phyloP scores from a whole-genome alignment of 1,284 basidiomycete genomes.

The Violaceomyces palustris region DNA sequence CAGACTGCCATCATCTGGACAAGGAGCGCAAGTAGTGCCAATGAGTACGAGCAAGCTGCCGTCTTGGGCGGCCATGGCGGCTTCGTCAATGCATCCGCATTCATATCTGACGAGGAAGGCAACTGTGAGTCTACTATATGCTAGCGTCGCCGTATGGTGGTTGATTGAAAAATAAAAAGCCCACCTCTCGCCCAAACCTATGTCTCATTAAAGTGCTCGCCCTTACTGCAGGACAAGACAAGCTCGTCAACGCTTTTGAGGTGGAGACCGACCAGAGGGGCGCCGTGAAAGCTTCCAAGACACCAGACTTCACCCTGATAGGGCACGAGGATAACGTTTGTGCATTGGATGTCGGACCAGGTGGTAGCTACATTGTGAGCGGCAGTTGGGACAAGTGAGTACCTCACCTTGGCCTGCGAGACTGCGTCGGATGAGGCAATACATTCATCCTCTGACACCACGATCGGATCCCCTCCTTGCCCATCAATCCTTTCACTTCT shows the following conservation, averaged over 20 bases:
- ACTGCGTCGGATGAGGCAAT: background rate
- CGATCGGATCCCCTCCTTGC: too few relatives aligned
- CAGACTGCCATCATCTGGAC: conserved; percentile 29
- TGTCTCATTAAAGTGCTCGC: conserved; percentile 26
- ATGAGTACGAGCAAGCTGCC: conserved; percentile 15
- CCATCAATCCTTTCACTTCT: conserved; percentile 4
- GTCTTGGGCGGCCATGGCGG: conserved; percentile 38
- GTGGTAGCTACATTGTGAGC: conserved; percentile 63
- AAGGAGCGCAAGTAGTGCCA: conserved; percentile 17
- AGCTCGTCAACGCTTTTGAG: conserved; percentile 42
- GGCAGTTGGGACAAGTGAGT: conserved; percentile 98
- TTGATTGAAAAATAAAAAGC: too few relatives aligned
- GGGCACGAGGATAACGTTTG: conserved; percentile 91
- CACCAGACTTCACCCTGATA: conserved; percentile 39
- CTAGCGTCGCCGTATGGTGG: background rate
- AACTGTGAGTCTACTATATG: conserved; percentile 1
- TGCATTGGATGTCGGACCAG: conserved; percentile 60
- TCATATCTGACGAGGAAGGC: conserved; percentile 8
- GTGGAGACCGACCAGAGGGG: conserved; percentile 12
- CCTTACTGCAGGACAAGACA: conserved; percentile 46
- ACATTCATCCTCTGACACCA: background rate
- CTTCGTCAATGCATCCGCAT: conserved; percentile 46
- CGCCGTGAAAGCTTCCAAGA: conserved; percentile 5
- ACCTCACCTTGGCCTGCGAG: too few relatives aligned
- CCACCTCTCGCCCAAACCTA: too few relatives aligned